A percentile compares a stretch with the other conserved stretches of the same genome.
Conservation (phyloP, 331 rosid genomes). For the Quercus tomentella region DNA sequence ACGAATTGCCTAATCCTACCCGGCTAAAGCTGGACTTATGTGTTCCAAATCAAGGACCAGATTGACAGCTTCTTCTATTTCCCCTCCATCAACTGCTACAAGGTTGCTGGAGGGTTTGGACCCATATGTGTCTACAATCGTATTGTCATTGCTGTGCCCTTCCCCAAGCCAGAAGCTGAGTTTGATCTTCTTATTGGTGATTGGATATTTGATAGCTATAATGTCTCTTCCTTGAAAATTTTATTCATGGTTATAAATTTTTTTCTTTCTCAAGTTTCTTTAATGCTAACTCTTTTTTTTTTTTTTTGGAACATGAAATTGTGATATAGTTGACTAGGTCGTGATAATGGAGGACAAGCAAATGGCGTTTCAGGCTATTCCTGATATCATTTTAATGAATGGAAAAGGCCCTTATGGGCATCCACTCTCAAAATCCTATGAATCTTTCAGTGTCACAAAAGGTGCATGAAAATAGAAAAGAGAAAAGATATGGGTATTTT, state of each 20-base stretch:
- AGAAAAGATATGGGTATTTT: not conserved
- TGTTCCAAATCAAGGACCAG: constrained; percentile 73
- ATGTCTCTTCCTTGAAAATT: constrained; percentile 38
- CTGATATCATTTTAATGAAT: constrained; percentile 61
- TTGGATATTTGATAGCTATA: constrained; percentile 64
- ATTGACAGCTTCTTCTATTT: constrained; percentile 85
- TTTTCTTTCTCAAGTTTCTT: not conserved
- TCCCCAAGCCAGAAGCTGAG: constrained; percentile 72
- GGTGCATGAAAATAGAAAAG: constrained; percentile 22
- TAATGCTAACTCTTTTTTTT: not conserved
- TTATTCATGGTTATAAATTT: not conserved
- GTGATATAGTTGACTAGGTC: constrained; percentile 39
- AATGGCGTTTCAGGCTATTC: constrained; percentile 13
- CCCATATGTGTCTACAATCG: constrained; percentile 66
- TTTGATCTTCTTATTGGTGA: constrained; percentile 80
- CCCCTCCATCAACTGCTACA: constrained; percentile 76
- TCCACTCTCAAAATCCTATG: constrained; percentile 32
- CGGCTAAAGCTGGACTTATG: constrained; percentile 64
- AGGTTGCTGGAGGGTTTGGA: constrained; percentile 81
- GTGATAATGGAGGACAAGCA: constrained; percentile 1
- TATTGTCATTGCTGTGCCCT: constrained; percentile 55
- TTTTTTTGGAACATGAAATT: not conserved
- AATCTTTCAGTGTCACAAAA: constrained; percentile 60
- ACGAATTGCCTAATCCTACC: constrained; percentile 77
- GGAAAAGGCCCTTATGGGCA: constrained; percentile 56